Evolutionary conservation across 805 yeast species (phyloP).

Genomic region (Cyberlindnera amylophila): DNA sequence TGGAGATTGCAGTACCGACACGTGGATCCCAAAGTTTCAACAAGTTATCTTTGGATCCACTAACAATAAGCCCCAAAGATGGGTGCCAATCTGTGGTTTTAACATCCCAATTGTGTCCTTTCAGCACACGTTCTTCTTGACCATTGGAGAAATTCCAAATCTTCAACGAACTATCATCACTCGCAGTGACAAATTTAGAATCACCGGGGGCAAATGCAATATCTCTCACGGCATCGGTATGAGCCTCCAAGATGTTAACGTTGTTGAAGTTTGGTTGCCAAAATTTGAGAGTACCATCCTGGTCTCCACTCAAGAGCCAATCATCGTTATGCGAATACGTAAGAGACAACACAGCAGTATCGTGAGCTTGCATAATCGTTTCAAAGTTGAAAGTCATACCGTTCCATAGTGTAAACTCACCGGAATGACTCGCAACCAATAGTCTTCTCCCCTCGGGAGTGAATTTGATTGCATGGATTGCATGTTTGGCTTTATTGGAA

Average conservation of each 20-base stretch:
- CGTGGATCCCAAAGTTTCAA: slow-evolving; percentile 97
- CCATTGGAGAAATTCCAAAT: slow-evolving; percentile 95
- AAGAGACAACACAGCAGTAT: slow-evolving; percentile 75
- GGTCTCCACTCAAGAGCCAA: slow-evolving; percentile 93
- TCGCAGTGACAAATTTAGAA: slow-evolving; percentile 85
- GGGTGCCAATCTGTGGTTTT: slow-evolving; percentile 98
- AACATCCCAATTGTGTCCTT: slow-evolving; percentile 99
- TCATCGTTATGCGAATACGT: slow-evolving; percentile 87
- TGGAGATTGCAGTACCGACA: slow-evolving; percentile 64
- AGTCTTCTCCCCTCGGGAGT: slow-evolving; percentile 94
- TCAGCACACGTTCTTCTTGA: slow-evolving; percentile 69
- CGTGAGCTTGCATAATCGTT: slow-evolving; percentile 98
- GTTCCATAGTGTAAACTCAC: slow-evolving; percentile 96
- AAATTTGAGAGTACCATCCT: slow-evolving; percentile 84
- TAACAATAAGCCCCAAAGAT: slow-evolving; percentile 73
- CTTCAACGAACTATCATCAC: slow-evolving; percentile 87
- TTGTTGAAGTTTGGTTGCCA: slow-evolving; percentile 99
- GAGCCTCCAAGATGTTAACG: slow-evolving; percentile 77
- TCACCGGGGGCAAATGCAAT: slow-evolving; percentile 89
- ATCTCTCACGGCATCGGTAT: slow-evolving; percentile 80
- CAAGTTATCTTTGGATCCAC: slow-evolving; percentile 94
- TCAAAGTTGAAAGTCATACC: slow-evolving; percentile 94
- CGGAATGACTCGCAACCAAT: slow-evolving; percentile 85
- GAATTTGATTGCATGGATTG: slow-evolving; percentile 88
- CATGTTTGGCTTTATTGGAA: slow-evolving; percentile 87